Evolutionary conservation across 495 filamentous ascomycete species (phyloP).

Genomic region (Delitschia confertaspora): DNA sequence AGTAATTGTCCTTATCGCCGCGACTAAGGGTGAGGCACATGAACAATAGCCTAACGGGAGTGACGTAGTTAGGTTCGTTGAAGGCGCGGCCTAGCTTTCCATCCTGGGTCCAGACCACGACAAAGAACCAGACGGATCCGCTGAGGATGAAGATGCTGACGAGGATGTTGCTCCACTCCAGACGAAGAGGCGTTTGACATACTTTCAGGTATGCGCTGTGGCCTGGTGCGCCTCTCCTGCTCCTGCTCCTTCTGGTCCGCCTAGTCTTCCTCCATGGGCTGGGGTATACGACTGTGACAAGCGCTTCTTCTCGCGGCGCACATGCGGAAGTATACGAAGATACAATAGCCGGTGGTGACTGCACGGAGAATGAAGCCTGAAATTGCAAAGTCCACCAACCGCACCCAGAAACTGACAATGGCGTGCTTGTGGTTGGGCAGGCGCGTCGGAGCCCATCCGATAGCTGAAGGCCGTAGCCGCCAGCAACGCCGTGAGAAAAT

Average conservation of each 20-base stretch:
- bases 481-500: constrained; percentile 27
- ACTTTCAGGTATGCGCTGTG: constrained; percentile 22
- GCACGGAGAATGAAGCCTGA: constrained; percentile 28
- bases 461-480: constrained; percentile 31
- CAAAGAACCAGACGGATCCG: constrained; percentile 28
- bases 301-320: constrained; percentile 5
- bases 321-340: constrained; percentile 29
- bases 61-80: constrained; percentile 15
- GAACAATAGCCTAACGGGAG: constrained; percentile 29
- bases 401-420: constrained; percentile 33
- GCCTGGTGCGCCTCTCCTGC: not conserved
- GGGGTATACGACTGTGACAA: no score
- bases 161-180: constrained; percentile 34
- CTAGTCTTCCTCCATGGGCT: no score
- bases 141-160: constrained; percentile 28
- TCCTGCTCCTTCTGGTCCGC: no score
- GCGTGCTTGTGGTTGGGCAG: constrained; percentile 31
- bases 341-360: constrained; percentile 31
- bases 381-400: constrained; percentile 31
- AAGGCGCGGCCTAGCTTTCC: constrained; percentile 11
- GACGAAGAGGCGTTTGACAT: constrained; percentile 27
- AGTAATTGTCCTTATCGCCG: constrained; percentile 32
- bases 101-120: constrained; percentile 31
- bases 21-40: constrained; percentile 26
- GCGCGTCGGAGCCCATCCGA: constrained; percentile 31